Evolutionary conservation across 148 eudicot genomes (phyloP).

Genomic region (Chenopodium suecicum): DNA sequence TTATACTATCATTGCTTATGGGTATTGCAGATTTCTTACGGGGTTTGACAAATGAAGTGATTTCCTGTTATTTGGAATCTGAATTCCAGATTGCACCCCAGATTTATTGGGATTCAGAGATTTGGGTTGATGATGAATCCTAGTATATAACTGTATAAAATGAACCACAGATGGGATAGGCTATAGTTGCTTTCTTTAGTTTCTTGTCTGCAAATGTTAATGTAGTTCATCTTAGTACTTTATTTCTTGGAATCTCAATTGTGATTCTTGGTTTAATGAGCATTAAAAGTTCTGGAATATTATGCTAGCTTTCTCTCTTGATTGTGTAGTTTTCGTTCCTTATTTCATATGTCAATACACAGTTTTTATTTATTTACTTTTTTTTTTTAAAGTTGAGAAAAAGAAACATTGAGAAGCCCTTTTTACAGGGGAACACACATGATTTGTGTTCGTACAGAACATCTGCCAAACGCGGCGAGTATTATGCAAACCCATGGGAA

Average conservation of each 20-base stretch:
- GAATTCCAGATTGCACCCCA: slow-evolving; percentile 26
- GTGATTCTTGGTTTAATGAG: slow-evolving; percentile 1
- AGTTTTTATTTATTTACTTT: too few species aligned
- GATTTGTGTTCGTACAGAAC: too few species aligned
- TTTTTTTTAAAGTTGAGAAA: too few species aligned
- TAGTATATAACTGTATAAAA: slow-evolving; percentile 29
- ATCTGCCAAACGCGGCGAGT: too few species aligned
- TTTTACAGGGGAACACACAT: too few species aligned
- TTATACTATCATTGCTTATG: neutral
- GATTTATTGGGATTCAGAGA: slow-evolving; percentile 48
- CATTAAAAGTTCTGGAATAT: neutral
- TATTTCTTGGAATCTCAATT: neutral
- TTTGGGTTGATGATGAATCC: slow-evolving; percentile 63
- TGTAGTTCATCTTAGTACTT: neutral
- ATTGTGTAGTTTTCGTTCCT: neutral
- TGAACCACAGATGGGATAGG: slow-evolving; percentile 14
- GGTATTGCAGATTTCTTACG: neutral
- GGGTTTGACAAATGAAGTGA: neutral
- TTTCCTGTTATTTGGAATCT: slow-evolving; percentile 1
- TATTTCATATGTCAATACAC: too few species aligned
- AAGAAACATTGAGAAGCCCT: too few species aligned
- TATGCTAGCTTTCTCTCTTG: neutral
- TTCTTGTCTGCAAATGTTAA: neutral
- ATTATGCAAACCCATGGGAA: too few species aligned
- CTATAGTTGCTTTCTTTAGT: neutral